These are phyloP conservation scores for Stephania cephalantha DNA, from an alignment of 164 flowering plant species.

Conservation along the genomic window DNA sequence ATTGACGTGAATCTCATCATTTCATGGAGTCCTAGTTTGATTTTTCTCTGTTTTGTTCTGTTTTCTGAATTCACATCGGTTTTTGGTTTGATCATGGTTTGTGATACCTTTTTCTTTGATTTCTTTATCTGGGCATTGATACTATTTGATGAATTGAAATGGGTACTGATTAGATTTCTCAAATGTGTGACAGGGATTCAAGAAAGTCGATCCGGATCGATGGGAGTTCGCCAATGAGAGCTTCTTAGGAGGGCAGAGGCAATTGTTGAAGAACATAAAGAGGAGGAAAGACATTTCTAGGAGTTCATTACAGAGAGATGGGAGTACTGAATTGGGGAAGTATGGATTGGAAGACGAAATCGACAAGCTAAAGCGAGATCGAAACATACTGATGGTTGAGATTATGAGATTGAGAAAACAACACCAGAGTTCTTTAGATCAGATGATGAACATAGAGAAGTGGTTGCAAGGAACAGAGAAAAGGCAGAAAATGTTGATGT, in stretches of 20 bases:
- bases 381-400: constrained; percentile 34
- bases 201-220: constrained; percentile 17
- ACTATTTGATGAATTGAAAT: too few species aligned
- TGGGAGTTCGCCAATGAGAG: constrained; percentile 21
- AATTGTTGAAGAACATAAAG: constrained; percentile 15
- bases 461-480: constrained; percentile 34
- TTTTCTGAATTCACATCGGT: not conserved
- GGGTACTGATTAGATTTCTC: not conserved
- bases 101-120: not conserved
- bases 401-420: constrained; percentile 45
- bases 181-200: constrained; percentile 11
- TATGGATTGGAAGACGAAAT: constrained; percentile 36
- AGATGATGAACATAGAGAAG: constrained; percentile 34
- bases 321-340: constrained; percentile 18
- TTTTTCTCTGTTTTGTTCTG: too few species aligned
- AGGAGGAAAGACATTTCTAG: constrained; percentile 22
- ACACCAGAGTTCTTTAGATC: constrained; percentile 34
- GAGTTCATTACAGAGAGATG: constrained; percentile 24
- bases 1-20: too few species aligned
- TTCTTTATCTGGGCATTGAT: too few species aligned
- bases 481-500: constrained; percentile 44
- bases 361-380: constrained; percentile 45
- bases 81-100: not conserved
- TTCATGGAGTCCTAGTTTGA: too few species aligned
- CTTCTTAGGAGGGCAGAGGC: constrained; percentile 16